Base-by-base conservation (phyloP, 768 basidiomycete species). In the Trametes villosa region DNA sequence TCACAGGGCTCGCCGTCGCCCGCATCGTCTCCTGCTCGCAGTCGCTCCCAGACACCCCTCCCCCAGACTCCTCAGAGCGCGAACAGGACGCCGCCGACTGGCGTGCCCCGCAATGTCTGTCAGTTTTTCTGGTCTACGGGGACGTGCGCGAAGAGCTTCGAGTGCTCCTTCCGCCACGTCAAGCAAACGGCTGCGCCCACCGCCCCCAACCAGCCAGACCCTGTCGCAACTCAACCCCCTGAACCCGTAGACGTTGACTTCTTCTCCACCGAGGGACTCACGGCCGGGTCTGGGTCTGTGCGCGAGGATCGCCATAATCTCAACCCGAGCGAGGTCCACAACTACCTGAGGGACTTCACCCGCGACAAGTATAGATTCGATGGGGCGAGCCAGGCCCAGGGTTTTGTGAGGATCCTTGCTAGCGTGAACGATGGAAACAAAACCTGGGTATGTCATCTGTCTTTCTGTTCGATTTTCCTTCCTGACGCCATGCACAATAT, bases 251-350 rank as follows among this genome's bases (percentile, higher is more conserved):
- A 29, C 13, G 9, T 60, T 2, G 59, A 60, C 47, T 60, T 60
- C 40, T 60, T 60, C 31, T 54, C 59, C 2, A 33, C 53, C 0
- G 53, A 53, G 20, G 59, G 59, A 26, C 52, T 60, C 3, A 44
- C 59, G 4, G 30, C 9, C 1, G 38, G 59, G 15, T n/a, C n/a
- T n/a, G n/a, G n/a, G n/a, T n/a, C 40, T 11, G 44, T 42, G 29
- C 53, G 53, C 4, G 53, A 60, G 20, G 53, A 54, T 22, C 58
- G 52, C 9, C 17, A 49, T 29, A 60, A 34, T 8, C 52, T 82
- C 45, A 75, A 78, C 11, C 84, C 85, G 0, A 70, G 71, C n/a
- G 78, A 82, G 55, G 78, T 79, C 0, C 84, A 86, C 38, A 77
- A 77, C 34, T 56, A 66, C 12, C 63, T 87, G 36, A 78, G 76